Base-by-base conservation (phyloP, 495 filamentous ascomycete species). In the Apodospora peruviana region DNA sequence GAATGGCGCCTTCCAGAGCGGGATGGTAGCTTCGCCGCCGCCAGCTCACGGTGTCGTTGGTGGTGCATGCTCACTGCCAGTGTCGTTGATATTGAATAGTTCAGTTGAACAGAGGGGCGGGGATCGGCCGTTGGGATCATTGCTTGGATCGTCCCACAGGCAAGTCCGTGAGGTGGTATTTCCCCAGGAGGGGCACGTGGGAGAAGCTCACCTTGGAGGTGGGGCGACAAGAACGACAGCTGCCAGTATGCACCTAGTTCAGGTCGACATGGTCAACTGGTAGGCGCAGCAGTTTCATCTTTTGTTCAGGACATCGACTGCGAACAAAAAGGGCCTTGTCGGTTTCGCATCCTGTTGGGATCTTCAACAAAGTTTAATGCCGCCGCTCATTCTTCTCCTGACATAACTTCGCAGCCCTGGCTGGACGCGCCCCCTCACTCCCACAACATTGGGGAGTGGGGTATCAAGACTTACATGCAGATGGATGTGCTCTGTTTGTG, bases 311-410 rank as follows among this genome's bases (percentile, higher is more conserved):
- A 47, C 47, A 48, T 38, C 41, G 34, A 44, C 34, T 35, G 9
- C 35, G 45, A 24, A 49, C 45, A 51, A 2, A 35, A 17, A 17
- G 37, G 45, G 11, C 39, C 32, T 22, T 44, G 36, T 23, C 32
- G 45, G 58, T 61, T 61, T 61, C 58, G 58, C 45, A 58, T 52
- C 41, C 23, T 41, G 51, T 53, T 41, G 41, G 55, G 58, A 61
- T 58, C 52, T 45, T 22, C 36, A 24, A 48, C 40, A 8, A 40
- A 18, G 23, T 51, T 50, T 60, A 50, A 54, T 60, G 53, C 56
- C 55, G 55, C 40, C 34, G 24, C 19, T 27, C 22, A 20, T n/a
- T n/a, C n/a, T n/a, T n/a, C n/a, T n/a, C n/a, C n/a, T n/a, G n/a
- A n/a, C n/a, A n/a, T n/a, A n/a, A n/a, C n/a, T n/a, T n/a, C n/a